These are phyloP conservation scores for Diaporthe vaccinii DNA, from an alignment of 2,329 filamentous ascomycete species.

Conservation along the genomic window DNA sequence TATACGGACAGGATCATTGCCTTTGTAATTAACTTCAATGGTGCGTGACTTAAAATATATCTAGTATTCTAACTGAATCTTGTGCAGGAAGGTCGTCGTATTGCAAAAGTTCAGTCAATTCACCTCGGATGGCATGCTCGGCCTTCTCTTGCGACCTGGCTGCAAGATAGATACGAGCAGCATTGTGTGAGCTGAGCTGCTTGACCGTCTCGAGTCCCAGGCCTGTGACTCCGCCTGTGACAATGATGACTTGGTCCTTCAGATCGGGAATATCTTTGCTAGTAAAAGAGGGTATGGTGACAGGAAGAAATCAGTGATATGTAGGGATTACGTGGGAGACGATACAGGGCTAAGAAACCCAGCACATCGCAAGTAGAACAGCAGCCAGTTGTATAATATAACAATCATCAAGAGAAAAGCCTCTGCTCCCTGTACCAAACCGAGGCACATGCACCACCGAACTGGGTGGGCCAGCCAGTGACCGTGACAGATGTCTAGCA, in stretches of 20 bases:
- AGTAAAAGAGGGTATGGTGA: background rate
- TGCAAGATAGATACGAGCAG: background rate
- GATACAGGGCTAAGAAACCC: background rate
- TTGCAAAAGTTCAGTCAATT: no score
- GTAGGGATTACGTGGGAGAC: no score
- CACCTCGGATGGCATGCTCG: background rate
- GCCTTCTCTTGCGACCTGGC: slow-evolving; percentile 6
- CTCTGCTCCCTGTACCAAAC: background rate
- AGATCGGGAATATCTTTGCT: background rate
- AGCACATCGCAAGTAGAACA: background rate
- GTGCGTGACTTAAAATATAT: no score
- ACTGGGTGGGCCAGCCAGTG: background rate
- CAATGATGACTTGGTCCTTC: background rate
- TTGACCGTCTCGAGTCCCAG: background rate
- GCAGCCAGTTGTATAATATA: background rate
- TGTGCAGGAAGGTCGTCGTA: no score
- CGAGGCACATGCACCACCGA: background rate
- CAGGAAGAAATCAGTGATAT: no score
- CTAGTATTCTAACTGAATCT: no score
- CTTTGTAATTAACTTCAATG: no score
- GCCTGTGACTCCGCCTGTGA: background rate
- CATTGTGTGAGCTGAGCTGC: background rate
- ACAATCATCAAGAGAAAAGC: no score
- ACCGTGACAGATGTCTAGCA: background rate
- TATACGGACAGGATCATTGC: no score